Base-by-base conservation (phyloP, 73 alveolate genomes). In the Loxodes magnus region DNA sequence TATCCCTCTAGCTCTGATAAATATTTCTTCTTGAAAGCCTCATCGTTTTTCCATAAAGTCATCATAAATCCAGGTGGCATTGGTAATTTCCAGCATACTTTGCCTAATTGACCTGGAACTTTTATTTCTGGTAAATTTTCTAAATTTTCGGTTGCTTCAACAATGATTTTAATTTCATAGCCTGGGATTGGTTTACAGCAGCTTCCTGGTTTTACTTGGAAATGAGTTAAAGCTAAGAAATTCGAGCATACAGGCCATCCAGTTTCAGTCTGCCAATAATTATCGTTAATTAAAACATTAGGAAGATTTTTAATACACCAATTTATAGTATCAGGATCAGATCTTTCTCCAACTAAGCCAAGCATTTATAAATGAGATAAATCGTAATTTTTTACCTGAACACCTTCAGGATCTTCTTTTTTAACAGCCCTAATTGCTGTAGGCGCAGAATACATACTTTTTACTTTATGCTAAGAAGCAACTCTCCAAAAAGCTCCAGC, bases 11-110 rank as follows among this genome's bases (percentile, higher is more conserved):
- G 58, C 43, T 82, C 95, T 2, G 92, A 52, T 50, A 95, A 56
- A 77, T 95, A 95, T 59, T 89, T 88, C 52, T 82, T 60, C 10
- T 68, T 71, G 53, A 88, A 93, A 0, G 10, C 97, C 46, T 90
- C 88, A 41, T 95, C 98, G 59, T 89, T 92, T 33, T 85, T 81
- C 89, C 88, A 95, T 9, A 95, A 79, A 17, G 98, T 82, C 35
- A 75, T 71, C 97, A 95, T 89, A 64, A 92, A 89, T 2, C 97
- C 93, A 4, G 99, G 99, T 26, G 99, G 98, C 86, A 91, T 58
- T 23, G 99, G 99, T 41, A 93, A 79, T 69, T 80, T 74, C 24
- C 88, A 77, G 31, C 86, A 78, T 15, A 93, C 86, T 59, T 74
- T 74, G 19, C 99, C 99, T 41, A 81, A 38, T 27, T 51, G 37